These are phyloP conservation scores for Emergomyces africanus DNA, from an alignment of 2,329 filamentous ascomycete species.

Conservation along the genomic window DNA sequence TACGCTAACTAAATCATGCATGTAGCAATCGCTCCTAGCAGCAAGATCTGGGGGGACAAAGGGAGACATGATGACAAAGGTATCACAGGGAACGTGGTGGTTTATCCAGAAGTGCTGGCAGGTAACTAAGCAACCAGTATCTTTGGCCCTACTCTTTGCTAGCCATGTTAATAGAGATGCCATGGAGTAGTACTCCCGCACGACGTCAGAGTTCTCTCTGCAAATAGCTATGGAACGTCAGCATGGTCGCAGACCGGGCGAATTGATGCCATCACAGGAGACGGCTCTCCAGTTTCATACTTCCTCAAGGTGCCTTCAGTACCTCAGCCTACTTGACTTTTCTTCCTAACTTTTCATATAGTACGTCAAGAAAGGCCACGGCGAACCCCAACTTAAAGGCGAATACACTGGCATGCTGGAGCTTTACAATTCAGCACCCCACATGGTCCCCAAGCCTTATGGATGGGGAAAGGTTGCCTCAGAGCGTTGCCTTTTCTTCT, in stretches of 20 bases:
- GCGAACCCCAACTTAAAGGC: constrained; percentile 15
- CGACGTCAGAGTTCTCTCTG: constrained; percentile 15
- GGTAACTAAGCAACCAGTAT: neutral
- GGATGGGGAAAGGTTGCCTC: constrained; percentile 16
- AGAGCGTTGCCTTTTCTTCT: constrained; percentile 17
- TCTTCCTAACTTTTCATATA: neutral
- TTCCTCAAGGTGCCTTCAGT: constrained; percentile 15
- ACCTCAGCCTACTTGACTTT: neutral
- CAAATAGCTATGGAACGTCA: constrained; percentile 16
- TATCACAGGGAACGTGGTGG: neutral
- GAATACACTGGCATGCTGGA: constrained; percentile 22
- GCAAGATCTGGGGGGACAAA: neutral
- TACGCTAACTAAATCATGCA: neutral
- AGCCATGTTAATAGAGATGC: neutral
- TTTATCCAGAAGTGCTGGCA: neutral
- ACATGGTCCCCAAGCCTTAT: constrained; percentile 19
- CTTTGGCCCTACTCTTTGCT: no score
- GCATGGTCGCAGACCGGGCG: constrained; percentile 19
- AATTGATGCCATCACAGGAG: constrained; percentile 11
- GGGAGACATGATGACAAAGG: neutral
- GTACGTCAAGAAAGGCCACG: constrained; percentile 9
- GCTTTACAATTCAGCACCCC: constrained; percentile 16
- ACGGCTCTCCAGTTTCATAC: constrained; percentile 13
- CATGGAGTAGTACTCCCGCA: constrained; percentile 7
- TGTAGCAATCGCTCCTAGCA: neutral